These are phyloP conservation scores for Camelina sativa DNA, from an alignment of 345 rosid genomes.

Conservation along the genomic window DNA sequence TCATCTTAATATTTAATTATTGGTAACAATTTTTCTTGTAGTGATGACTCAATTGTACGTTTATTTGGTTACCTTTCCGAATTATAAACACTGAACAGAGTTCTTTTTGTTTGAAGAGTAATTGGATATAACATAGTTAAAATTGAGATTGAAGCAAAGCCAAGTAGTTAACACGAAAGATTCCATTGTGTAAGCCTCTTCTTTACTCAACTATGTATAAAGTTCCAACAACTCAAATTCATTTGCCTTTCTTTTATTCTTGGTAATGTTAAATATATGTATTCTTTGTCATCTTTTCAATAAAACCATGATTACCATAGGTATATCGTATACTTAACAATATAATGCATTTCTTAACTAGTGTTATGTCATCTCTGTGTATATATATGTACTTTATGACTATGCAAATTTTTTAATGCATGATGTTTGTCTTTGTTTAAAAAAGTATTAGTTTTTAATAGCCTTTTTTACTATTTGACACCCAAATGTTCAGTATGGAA, in stretches of 20 bases:
- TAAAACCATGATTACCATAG: constrained; percentile 16
- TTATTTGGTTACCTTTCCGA: background rate
- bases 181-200: constrained; percentile 36
- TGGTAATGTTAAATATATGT: constrained; percentile 26
- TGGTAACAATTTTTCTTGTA: background rate
- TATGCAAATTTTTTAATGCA: background rate
- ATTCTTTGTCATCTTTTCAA: constrained; percentile 8
- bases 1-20: background rate
- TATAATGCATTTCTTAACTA: constrained; percentile 17
- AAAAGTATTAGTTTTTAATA: background rate
- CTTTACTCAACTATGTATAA: constrained; percentile 38
- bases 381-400: background rate
- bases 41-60: background rate
- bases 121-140: background rate
- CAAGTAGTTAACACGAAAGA: constrained; percentile 23
- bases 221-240: constrained; percentile 31
- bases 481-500: constrained; percentile 3
- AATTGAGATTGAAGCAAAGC: constrained; percentile 37
- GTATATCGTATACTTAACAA: background rate
- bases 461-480: constrained; percentile 9
- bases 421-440: background rate
- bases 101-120: background rate
- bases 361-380: background rate
- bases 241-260: constrained; percentile 8
- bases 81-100: background rate